phyloP scores from a whole-genome alignment of 441 rosid genomes.

The Gossypium schwendimanii region DNA sequence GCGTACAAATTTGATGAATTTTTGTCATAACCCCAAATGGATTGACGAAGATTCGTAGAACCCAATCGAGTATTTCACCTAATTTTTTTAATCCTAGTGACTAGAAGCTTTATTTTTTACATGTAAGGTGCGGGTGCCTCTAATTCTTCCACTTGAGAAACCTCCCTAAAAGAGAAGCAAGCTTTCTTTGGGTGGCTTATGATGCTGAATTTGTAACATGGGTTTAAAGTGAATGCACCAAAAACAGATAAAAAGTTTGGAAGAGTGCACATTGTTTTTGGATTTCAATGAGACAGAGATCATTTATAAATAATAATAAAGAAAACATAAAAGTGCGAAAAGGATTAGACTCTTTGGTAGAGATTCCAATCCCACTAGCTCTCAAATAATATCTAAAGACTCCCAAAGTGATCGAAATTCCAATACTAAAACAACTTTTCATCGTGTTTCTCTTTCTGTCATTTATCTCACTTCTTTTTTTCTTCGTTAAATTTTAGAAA shows the following conservation, averaged over 20 bases:
- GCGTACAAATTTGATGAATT: neutral
- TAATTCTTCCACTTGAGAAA: conserved; percentile 15
- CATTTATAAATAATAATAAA: neutral
- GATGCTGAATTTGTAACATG: neutral
- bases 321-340: neutral
- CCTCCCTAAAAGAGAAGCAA: neutral
- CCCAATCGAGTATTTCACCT: conserved; percentile 22
- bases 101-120: neutral
- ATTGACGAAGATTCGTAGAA: conserved; percentile 24
- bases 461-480: neutral
- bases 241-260: conserved; percentile 11
- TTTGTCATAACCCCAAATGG: conserved; percentile 14
- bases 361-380: conserved; percentile 15
- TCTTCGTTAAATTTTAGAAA: neutral
- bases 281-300: neutral
- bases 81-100: neutral
- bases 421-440: neutral
- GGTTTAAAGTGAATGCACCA: neutral
- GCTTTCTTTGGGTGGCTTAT: neutral
- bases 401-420: neutral
- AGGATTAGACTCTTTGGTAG: neutral
- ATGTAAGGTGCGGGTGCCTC: conserved; percentile 9
- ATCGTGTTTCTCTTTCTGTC: neutral
- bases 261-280: neutral
- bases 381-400: neutral